A percentile compares a stretch with the other conserved stretches of the same genome.
phyloP scores from a whole-genome alignment of 2,329 filamentous ascomycete species.

The Ascochyta rabiei region DNA sequence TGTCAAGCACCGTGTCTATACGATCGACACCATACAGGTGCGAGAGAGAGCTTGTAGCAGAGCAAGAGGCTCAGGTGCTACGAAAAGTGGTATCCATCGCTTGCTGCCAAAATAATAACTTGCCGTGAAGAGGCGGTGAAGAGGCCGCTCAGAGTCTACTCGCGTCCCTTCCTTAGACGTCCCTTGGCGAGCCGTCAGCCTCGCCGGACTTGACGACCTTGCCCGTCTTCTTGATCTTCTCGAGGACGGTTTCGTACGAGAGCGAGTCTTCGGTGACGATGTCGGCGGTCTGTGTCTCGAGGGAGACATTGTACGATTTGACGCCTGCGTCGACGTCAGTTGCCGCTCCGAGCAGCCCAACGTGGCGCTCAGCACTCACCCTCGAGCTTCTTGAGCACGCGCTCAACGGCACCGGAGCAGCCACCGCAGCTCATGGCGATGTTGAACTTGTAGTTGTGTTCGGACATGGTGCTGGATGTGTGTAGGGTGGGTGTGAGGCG shows the following conservation, averaged over 20 bases:
- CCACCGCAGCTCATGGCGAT: conserved; percentile 93
- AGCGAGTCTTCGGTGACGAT: conserved; percentile 73
- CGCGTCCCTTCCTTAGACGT: conserved; percentile 30
- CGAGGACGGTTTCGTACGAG: conserved; percentile 79
- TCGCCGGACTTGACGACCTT: conserved; percentile 84
- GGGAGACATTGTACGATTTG: conserved; percentile 83
- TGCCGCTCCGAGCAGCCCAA: conserved; percentile 7
- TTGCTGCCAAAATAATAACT: conserved; percentile 23
- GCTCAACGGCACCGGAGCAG: conserved; percentile 92
- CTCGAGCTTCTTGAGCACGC: conserved; percentile 89
- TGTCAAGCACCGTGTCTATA: conserved; percentile 7
- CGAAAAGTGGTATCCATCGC: conserved; percentile 25
- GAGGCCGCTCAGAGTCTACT: conserved; percentile 9
- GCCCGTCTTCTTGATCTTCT: conserved; percentile 92
- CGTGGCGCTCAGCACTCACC: conserved; percentile 60
- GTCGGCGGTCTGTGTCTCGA: conserved; percentile 82
- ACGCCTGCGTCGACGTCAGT: conserved; percentile 65
- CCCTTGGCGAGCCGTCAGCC: conserved; percentile 63
- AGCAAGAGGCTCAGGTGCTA: conserved; percentile 6
- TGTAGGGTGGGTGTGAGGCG: conserved; percentile 4
- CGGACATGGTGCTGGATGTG: conserved; percentile 59
- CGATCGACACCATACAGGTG: not conserved
- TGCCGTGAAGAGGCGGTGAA: conserved; percentile 13
- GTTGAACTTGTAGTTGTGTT: conserved; percentile 92
- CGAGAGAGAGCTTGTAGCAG: conserved; percentile 1